Evolutionary conservation across 225 moss, liverwort and hornwort genomes (phyloP).

Genomic region (Antitrichia curtipendula): DNA sequence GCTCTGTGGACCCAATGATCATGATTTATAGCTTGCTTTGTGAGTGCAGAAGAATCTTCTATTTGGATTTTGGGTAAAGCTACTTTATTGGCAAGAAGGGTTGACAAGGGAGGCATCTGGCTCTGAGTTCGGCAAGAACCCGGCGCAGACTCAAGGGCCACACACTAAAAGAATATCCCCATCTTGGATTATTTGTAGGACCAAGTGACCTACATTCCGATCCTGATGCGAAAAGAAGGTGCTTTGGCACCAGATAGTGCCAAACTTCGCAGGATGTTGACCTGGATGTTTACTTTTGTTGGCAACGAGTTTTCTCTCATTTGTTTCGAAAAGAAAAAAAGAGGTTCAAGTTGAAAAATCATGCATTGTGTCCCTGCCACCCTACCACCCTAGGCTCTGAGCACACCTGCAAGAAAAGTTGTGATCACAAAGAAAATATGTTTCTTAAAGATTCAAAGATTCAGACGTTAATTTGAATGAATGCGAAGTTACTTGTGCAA

Average conservation of each 20-base stretch:
- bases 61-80: background rate
- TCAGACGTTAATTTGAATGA: background rate
- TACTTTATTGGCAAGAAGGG: background rate
- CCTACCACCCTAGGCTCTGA: background rate
- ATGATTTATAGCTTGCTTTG: background rate
- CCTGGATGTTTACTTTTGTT: background rate
- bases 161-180: background rate
- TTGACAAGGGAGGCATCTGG: background rate
- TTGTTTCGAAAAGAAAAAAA: no score
- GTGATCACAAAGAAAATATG: background rate
- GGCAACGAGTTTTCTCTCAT: background rate
- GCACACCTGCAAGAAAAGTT: no score
- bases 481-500: background rate
- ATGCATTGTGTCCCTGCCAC: background rate
- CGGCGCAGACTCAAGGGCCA: background rate
- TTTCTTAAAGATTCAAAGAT: background rate
- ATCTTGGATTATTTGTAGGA: background rate
- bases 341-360: background rate
- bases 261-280: background rate
- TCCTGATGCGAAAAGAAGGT: background rate
- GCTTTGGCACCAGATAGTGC: background rate
- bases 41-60: background rate
- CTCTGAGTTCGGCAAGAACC: background rate
- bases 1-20: background rate
- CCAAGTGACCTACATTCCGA: background rate